Conservation (phyloP, 2,329 filamentous ascomycete species). For the Fusarium oxysporum region DNA sequence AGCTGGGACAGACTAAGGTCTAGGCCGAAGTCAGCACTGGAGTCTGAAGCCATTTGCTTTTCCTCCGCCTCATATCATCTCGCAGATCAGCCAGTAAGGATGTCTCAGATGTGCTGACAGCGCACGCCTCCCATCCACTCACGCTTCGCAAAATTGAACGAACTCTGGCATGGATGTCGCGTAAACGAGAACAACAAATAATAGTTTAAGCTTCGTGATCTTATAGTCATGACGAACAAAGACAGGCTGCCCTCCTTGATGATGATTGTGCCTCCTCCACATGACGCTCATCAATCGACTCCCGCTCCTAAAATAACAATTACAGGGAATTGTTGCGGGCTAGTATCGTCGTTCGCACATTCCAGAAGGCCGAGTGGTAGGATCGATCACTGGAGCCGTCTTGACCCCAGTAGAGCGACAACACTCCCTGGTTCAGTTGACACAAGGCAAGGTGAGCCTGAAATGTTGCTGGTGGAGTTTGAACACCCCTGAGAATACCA, state of each 20-base stretch:
- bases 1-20: conserved; percentile 10
- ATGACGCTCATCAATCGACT: conserved; percentile 10
- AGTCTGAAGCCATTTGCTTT: conserved; percentile 1
- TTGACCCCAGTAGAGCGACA: conserved; percentile 24
- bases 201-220: not conserved
- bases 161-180: conserved; percentile 8
- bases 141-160: conserved; percentile 11
- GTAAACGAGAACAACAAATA: conserved; percentile 4
- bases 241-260: not conserved
- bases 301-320: conserved; percentile 33
- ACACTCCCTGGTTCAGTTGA: conserved; percentile 1
- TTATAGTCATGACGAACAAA: not conserved
- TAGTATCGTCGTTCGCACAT: conserved; percentile 36
- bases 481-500: conserved; percentile 24
- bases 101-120: conserved; percentile 36
- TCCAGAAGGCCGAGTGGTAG: conserved; percentile 40
- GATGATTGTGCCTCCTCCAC: conserved; percentile 8
- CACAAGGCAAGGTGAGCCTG: conserved; percentile 15
- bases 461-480: conserved; percentile 22
- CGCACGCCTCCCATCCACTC: not conserved
- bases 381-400: conserved; percentile 31
- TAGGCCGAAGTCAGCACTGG: not conserved
- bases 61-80: conserved; percentile 20
- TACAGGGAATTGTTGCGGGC: conserved; percentile 19
- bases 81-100: conserved; percentile 29